Conservation (phyloP, 139 green algal genomes). For the Eudorina sp. region DNA sequence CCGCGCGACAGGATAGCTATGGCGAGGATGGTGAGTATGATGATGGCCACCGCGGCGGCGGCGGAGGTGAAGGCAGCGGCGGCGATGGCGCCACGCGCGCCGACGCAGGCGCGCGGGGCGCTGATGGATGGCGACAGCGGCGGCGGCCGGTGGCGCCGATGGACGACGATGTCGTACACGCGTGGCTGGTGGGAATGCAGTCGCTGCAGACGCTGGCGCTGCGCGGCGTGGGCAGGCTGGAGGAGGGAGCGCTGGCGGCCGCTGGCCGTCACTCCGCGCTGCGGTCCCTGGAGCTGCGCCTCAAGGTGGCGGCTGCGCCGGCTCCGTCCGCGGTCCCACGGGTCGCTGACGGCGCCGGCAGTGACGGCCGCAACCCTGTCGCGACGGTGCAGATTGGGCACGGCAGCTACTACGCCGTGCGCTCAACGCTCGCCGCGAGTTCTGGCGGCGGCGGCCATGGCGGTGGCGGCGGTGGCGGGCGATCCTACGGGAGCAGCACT, state of each 20-base stretch:
- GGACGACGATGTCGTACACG: constrained; percentile 4
- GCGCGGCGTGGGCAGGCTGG: background rate
- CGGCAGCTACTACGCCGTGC: constrained; percentile 5
- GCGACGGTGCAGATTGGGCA: background rate
- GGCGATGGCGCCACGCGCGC: background rate
- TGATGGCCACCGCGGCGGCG: background rate
- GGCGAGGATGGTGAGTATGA: too few relatives aligned
- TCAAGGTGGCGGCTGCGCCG: background rate
- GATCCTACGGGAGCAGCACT: background rate
- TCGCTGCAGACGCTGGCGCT: background rate
- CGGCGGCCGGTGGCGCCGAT: background rate
- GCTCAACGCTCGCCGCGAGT: background rate
- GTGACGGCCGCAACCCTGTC: background rate
- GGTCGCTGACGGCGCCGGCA: background rate
- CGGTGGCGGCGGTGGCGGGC: too few relatives aligned
- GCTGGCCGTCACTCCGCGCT: background rate
- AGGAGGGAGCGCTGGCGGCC: background rate
- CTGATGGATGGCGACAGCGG: background rate
- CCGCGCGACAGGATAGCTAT: too few relatives aligned
- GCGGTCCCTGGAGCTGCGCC: background rate
- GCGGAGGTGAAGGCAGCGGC: background rate
- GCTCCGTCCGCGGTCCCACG: background rate
- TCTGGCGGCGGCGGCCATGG: background rate
- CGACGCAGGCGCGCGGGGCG: too few relatives aligned
- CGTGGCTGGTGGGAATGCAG: constrained; percentile 17